These are phyloP conservation scores for Cochlearia excelsa DNA, from an alignment of 345 rosid species.

Conservation along the genomic window DNA sequence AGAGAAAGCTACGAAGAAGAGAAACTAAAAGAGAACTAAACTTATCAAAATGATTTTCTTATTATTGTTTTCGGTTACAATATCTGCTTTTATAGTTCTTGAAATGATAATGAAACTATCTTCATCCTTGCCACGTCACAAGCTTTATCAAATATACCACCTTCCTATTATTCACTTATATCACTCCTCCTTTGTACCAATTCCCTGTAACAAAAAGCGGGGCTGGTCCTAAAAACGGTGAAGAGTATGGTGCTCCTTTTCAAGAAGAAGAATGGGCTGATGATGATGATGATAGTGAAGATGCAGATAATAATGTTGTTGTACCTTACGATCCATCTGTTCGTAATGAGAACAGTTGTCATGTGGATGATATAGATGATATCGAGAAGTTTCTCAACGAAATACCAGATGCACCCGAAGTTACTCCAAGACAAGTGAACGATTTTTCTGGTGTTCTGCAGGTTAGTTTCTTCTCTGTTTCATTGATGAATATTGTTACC, in stretches of 20 bases:
- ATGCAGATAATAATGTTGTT: constrained; percentile 3
- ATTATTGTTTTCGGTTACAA: no score
- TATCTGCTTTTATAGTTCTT: no score
- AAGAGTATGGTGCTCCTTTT: constrained; percentile 94
- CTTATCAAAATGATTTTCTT: no score
- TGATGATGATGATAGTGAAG: constrained; percentile 58
- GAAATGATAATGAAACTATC: no score
- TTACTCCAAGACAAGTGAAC: neutral
- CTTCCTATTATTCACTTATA: no score
- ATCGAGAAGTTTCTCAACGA: constrained; percentile 11
- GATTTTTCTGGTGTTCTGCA: constrained; percentile 5
- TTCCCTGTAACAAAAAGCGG: no score
- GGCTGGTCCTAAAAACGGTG: constrained; percentile 95
- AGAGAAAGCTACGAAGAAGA: no score
- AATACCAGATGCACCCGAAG: constrained; percentile 22
- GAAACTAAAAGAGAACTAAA: no score
- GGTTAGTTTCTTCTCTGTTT: constrained; percentile 15
- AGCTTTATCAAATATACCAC: no score
- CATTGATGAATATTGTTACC: neutral
- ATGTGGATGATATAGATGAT: constrained; percentile 21
- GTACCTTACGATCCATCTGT: constrained; percentile 5
- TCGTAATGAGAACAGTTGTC: neutral
- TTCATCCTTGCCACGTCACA: no score
- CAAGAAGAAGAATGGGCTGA: constrained; percentile 86
- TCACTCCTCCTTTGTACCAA: no score